These are phyloP conservation scores for Trifolium repens DNA, from an alignment of 306 rosid genomes.

Conservation along the genomic window DNA sequence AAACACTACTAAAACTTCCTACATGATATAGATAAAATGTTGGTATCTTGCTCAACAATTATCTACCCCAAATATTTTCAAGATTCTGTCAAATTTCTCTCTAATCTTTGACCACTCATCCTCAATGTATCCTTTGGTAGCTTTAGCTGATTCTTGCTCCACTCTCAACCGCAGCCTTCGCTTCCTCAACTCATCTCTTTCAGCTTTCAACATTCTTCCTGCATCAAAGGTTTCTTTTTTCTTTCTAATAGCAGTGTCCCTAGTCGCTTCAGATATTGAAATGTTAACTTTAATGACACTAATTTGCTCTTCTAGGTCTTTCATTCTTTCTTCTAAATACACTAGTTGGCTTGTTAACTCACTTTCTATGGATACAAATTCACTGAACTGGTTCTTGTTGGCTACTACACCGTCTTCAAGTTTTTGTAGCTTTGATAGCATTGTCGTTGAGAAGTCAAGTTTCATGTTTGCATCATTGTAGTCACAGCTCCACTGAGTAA, in stretches of 20 bases:
- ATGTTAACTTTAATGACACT: constrained; percentile 30
- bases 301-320: constrained; percentile 29
- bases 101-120: constrained; percentile 32
- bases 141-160: constrained; percentile 28
- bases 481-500: constrained; percentile 30
- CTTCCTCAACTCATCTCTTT: constrained; percentile 32
- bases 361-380: constrained; percentile 32
- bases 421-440: constrained; percentile 1
- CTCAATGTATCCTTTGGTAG: constrained; percentile 32
- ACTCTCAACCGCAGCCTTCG: constrained; percentile 2
- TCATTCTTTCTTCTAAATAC: constrained; percentile 39
- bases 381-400: constrained; percentile 13
- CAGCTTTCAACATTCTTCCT: constrained; percentile 36
- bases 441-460: constrained; percentile 18
- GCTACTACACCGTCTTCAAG: constrained; percentile 21
- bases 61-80: background rate
- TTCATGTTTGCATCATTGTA: constrained; percentile 33
- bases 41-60: constrained; percentile 1
- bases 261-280: constrained; percentile 20
- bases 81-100: constrained; percentile 6
- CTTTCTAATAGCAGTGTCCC: constrained; percentile 3
- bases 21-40: background rate
- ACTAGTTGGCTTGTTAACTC: constrained; percentile 34
- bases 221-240: constrained; percentile 25
- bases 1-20: background rate